Evolutionary conservation across 2,329 filamentous ascomycete genomes (phyloP).

Genomic region (Verticillium tricorpus): DNA sequence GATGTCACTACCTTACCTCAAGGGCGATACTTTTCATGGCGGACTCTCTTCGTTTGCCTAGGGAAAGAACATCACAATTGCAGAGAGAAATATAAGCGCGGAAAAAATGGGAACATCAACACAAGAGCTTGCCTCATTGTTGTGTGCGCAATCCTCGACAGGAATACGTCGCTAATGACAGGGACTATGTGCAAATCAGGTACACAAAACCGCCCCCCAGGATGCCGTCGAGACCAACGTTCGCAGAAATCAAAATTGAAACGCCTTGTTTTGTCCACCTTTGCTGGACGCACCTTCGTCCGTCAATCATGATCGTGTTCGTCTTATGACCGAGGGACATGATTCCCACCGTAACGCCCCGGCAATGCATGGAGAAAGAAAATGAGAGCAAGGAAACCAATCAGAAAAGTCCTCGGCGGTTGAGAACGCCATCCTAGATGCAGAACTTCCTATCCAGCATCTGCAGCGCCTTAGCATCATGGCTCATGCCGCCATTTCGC

Average conservation of each 20-base stretch:
- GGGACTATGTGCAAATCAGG: not conserved
- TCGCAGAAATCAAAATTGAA: not conserved
- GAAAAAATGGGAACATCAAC: too few relatives aligned
- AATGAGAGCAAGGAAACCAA: not conserved
- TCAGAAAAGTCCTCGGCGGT: not conserved
- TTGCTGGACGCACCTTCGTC: not conserved
- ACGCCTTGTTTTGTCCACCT: not conserved
- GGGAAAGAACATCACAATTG: too few relatives aligned
- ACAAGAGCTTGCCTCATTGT: too few relatives aligned
- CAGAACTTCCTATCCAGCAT: conserved; percentile 60
- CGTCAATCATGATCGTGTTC: not conserved
- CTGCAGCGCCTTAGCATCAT: conserved; percentile 61
- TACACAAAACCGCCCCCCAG: not conserved
- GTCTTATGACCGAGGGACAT: not conserved
- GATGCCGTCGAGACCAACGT: not conserved
- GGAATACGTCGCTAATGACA: too few relatives aligned
- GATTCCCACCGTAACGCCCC: not conserved
- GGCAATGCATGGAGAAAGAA: not conserved
- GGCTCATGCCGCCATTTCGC: conserved; percentile 50
- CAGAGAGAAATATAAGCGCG: too few relatives aligned
- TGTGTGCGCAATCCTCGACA: too few relatives aligned
- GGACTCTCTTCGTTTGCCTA: too few relatives aligned
- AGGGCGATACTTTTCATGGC: too few relatives aligned
- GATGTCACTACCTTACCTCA: too few relatives aligned
- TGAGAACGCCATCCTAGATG: conserved; percentile 17